phyloP scores from a whole-genome alignment of 768 basidiomycete genomes.

The Mycena capillaripes region DNA sequence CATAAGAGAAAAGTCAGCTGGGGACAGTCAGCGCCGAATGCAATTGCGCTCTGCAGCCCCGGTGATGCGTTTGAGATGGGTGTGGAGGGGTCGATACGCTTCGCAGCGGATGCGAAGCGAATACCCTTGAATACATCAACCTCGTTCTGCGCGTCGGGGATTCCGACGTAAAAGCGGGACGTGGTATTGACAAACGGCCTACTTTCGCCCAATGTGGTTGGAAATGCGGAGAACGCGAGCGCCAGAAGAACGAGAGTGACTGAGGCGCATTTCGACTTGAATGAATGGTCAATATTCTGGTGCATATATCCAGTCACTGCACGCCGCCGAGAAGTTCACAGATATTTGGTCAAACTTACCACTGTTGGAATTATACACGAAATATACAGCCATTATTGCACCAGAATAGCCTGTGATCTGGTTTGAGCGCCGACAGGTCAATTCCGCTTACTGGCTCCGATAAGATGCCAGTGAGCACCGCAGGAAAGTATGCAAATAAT shows the following conservation, averaged over 20 bases:
- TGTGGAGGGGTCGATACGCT: background rate
- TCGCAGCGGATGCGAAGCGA: background rate
- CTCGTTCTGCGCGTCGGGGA: conserved; percentile 6
- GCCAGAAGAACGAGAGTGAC: background rate
- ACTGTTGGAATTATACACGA: no score
- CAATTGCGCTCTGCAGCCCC: background rate
- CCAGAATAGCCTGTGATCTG: no score
- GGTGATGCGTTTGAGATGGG: background rate
- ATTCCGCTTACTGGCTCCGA: no score
- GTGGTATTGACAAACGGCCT: conserved; percentile 4
- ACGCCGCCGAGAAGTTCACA: no score
- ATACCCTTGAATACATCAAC: conserved; percentile 13
- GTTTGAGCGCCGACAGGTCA: no score
- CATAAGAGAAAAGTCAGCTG: background rate
- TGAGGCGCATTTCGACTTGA: no score
- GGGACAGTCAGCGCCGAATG: conserved; percentile 19
- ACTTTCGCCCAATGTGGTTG: background rate
- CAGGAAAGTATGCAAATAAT: no score
- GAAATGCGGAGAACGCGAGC: background rate
- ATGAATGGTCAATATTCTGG: no score
- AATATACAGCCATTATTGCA: no score
- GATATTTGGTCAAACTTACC: no score
- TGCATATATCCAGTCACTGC: no score
- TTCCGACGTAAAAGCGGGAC: conserved; percentile 11
- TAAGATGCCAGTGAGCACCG: no score